phyloP scores from a whole-genome alignment of 2,329 filamentous ascomycete genomes.

The Ascochyta koolunga region DNA sequence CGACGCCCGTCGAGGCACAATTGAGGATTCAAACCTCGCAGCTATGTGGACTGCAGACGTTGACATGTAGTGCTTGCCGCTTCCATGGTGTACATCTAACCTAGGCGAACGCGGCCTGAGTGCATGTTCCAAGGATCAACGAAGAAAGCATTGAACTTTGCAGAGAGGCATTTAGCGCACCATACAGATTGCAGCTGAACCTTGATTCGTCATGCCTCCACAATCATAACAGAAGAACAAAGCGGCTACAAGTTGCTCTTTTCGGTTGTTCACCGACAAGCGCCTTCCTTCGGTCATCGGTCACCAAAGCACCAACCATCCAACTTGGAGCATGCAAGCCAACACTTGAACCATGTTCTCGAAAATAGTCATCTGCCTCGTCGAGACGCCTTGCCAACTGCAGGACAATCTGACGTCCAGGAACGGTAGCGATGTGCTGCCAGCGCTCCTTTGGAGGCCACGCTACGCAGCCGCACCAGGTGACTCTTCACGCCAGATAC shows the following conservation, averaged over 20 bases:
- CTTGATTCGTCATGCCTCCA: not conserved
- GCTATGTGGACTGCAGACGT: conserved; percentile 4
- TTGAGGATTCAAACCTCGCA: conserved; percentile 4
- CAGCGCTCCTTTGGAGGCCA: not conserved
- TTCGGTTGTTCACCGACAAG: conserved; percentile 3
- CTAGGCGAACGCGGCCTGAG: not conserved
- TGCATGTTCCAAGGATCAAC: not conserved
- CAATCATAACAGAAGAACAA: not conserved
- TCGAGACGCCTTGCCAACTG: conserved; percentile 11
- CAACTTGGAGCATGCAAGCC: not conserved
- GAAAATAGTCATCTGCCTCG: not conserved
- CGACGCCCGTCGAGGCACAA: conserved; percentile 2
- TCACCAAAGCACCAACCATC: conserved; percentile 3
- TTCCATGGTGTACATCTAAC: conserved; percentile 2
- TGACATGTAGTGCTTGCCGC: conserved; percentile 8
- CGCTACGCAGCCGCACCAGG: conserved; percentile 1
- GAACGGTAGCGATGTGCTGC: conserved; percentile 2
- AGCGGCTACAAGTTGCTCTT: conserved; percentile 3
- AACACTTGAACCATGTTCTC: conserved; percentile 5
- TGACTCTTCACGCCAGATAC: not conserved
- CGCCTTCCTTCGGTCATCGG: conserved; percentile 2
- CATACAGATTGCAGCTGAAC: not conserved
- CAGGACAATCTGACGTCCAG: conserved; percentile 2
- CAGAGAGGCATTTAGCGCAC: not conserved
- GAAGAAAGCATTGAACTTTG: not conserved